These are phyloP conservation scores for Boletus reticuloceps DNA, from an alignment of 768 basidiomycete species.

Conservation along the genomic window DNA sequence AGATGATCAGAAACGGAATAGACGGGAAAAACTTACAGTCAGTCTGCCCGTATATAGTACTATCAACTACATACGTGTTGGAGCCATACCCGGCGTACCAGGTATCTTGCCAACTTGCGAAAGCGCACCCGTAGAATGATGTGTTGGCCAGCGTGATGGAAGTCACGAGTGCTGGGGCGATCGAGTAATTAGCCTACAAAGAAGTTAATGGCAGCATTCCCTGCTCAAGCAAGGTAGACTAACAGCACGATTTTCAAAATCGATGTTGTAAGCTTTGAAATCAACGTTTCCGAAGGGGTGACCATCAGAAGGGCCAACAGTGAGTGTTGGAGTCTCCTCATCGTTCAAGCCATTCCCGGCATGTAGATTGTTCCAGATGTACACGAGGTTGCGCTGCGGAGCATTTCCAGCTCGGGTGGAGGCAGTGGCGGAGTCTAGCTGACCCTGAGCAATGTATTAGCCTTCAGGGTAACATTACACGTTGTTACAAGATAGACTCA, in stretches of 20 bases:
- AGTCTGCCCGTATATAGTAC: constrained; percentile 59
- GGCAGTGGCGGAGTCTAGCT: constrained; percentile 40
- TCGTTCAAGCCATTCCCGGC: constrained; percentile 47
- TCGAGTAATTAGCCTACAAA: constrained; percentile 50
- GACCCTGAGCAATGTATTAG: constrained; percentile 38
- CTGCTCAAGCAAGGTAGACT: constrained; percentile 12
- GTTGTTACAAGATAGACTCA: constrained; percentile 24
- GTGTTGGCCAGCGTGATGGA: constrained; percentile 65
- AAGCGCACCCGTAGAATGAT: constrained; percentile 42
- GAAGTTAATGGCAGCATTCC: neutral
- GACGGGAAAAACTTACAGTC: constrained; percentile 46
- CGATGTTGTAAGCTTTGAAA: constrained; percentile 65
- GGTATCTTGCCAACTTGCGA: constrained; percentile 33
- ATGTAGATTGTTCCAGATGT: constrained; percentile 49
- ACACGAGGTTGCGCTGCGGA: constrained; percentile 47
- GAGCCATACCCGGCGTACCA: constrained; percentile 61
- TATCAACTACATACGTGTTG: constrained; percentile 59
- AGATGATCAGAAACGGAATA: neutral
- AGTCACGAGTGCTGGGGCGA: constrained; percentile 61
- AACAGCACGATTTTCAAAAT: constrained; percentile 67
- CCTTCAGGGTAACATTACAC: neutral
- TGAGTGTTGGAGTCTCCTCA: constrained; percentile 55
- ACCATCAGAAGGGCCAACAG: constrained; percentile 52
- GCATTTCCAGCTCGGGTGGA: constrained; percentile 42
- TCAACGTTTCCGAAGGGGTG: constrained; percentile 50